Base-by-base conservation (phyloP, 2,329 filamentous ascomycete genomes). In the Seiridium cupressi region DNA sequence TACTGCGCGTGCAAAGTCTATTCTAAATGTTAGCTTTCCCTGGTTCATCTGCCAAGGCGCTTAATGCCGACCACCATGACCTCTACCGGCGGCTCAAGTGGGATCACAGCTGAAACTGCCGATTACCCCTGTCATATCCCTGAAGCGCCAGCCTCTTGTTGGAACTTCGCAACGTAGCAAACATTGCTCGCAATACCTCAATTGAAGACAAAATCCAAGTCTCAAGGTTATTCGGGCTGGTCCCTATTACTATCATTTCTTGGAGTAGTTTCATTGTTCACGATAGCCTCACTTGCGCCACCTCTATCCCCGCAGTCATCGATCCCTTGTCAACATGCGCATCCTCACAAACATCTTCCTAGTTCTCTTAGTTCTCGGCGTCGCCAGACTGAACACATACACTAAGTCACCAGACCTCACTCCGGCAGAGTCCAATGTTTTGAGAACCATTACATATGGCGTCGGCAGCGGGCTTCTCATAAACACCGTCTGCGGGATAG, bases 401-500 rank as follows among this genome's bases (percentile, higher is more conserved):
- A 36, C 40, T 35, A 59, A 54, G 31, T 46, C 18, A 31, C 38
- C 38, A 11, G 10, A 47, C 9, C 8, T 40, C 36, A 42, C 38
- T 4, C 44, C 38, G 26, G 53, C 47, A 40, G 53, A 62, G 42
- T 18, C 48, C 6, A 51, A 60, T 34, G 57, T 62, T 31, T 47
- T 62, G n/a, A n/a, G 42, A n/a, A 60, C 58, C 44, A 44, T 55
- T 42, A 55, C 55, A 18, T 57, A 57, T 47, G 34, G 51, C 8
- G 18, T 60, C 44, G 58, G 57, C 31, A 31, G 42, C 35, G 57
- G 60, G 3, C 35, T 62, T 8, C 47, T 54, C 11, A 48, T 58
- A 51, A 62, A 62, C 49, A 58, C 55, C 34, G 38, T 54, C 26
- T 62, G 60, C 57, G 60, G 57, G 11, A 44, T 60, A 11, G 51